phyloP scores from a whole-genome alignment of 2,329 filamentous ascomycete species.

The Metarhizium humberi region DNA sequence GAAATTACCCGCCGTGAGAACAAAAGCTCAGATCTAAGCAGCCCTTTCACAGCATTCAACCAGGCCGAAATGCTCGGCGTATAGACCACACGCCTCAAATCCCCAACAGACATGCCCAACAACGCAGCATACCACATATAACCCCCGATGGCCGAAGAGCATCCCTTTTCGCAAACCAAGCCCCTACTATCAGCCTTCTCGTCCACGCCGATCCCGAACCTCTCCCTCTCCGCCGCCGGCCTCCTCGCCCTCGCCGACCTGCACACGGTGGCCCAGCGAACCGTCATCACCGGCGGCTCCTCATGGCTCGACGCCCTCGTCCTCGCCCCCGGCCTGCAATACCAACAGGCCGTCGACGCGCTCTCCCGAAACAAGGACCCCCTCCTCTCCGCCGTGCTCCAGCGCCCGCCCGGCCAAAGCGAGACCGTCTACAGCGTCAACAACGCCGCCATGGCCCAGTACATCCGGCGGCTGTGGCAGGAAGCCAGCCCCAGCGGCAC shows the following conservation, averaged over 20 bases:
- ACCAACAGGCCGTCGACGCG: conserved; percentile 46
- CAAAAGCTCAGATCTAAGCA: too few species aligned
- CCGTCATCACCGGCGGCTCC: conserved; percentile 45
- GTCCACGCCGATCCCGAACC: conserved; percentile 32
- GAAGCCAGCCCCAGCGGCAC: conserved; percentile 10
- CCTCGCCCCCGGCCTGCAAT: conserved; percentile 51
- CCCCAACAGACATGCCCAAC: too few species aligned
- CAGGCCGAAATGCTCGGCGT: too few species aligned
- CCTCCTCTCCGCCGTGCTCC: conserved; percentile 18
- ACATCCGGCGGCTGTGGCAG: conserved; percentile 22
- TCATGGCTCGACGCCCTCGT: conserved; percentile 47
- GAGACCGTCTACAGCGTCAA: conserved; percentile 25
- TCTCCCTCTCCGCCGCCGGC: conserved; percentile 41
- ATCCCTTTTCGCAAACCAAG: neutral
- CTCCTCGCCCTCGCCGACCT: conserved; percentile 52
- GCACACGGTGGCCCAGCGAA: conserved; percentile 44
- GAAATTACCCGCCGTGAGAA: too few species aligned
- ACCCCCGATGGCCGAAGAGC: neutral
- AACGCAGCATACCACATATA: neutral
- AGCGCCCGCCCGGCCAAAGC: neutral
- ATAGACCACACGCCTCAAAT: too few species aligned
- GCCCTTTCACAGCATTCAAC: too few species aligned
- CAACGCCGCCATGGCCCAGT: conserved; percentile 44
- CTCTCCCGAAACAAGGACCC: conserved; percentile 32
- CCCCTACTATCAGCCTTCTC: conserved; percentile 32